Percentiles rank a stretch among this genome's conserved stretches.
Evolutionary conservation across 441 rosid species (phyloP).

Genomic region (Jatropha podagrica): DNA sequence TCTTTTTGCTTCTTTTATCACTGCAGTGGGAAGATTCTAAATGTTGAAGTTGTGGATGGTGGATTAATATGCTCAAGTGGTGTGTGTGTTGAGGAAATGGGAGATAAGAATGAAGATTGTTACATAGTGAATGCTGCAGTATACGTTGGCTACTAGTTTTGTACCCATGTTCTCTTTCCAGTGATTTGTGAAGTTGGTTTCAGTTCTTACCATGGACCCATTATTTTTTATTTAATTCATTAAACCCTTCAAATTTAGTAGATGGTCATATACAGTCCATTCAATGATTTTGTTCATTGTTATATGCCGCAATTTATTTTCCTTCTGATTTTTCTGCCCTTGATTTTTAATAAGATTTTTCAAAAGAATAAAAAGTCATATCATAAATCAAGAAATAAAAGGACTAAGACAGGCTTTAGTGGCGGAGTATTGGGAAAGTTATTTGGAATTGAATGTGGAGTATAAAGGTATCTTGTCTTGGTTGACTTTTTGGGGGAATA

Average conservation of each 20-base stretch:
- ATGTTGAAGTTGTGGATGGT: slow-evolving; percentile 84
- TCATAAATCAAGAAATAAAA: not conserved
- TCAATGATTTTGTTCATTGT: not conserved
- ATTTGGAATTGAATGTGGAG: not conserved
- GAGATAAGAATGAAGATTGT: slow-evolving; percentile 86
- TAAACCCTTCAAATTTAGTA: not conserved
- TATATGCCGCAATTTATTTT: not conserved
- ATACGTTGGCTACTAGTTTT: slow-evolving; percentile 74
- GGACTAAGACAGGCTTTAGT: not conserved
- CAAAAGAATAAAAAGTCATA: not conserved
- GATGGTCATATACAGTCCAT: not conserved
- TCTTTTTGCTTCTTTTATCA: not conserved
- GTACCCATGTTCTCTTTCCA: not conserved
- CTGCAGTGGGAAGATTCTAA: slow-evolving; percentile 66
- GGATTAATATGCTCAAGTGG: slow-evolving; percentile 95
- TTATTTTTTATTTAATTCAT: not conserved
- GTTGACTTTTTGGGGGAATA: not conserved
- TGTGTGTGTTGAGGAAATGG: slow-evolving; percentile 91
- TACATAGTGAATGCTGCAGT: slow-evolving; percentile 90
- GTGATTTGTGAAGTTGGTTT: slow-evolving; percentile 29
- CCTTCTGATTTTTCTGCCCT: not conserved
- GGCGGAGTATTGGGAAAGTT: not conserved
- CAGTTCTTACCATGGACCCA: not conserved
- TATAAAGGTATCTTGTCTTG: not conserved
- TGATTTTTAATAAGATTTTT: not conserved